phyloP scores from a whole-genome alignment of 2,329 filamentous ascomycete species.

The Lachnellula willkommii region DNA sequence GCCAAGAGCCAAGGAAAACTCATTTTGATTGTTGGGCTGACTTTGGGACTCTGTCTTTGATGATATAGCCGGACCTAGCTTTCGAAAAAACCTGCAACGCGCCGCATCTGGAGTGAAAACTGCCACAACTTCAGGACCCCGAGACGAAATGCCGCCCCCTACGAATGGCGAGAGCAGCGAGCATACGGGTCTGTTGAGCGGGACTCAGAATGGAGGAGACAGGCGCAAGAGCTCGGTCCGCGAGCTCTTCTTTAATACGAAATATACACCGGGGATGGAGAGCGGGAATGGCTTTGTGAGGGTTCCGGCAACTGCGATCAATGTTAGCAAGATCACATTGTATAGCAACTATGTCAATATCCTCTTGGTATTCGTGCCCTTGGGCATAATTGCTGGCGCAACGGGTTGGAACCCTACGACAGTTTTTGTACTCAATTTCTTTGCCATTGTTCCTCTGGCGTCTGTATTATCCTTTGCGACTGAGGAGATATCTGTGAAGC shows the following conservation, averaged over 20 bases:
- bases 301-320: constrained; percentile 24
- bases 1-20: constrained; percentile 17
- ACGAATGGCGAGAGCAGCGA: constrained; percentile 22
- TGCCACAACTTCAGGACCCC: neutral
- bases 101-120: constrained; percentile 8
- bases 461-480: constrained; percentile 39
- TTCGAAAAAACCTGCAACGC: constrained; percentile 20
- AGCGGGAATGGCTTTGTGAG: constrained; percentile 27
- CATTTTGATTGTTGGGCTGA: constrained; percentile 19
- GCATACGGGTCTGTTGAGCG: constrained; percentile 23
- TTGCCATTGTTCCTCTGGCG: constrained; percentile 53
- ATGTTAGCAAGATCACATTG: constrained; percentile 31
- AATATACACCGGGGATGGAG: constrained; percentile 26
- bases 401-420: constrained; percentile 46
- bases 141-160: constrained; percentile 11
- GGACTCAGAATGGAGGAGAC: constrained; percentile 15
- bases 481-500: constrained; percentile 41
- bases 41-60: constrained; percentile 7
- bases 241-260: constrained; percentile 24
- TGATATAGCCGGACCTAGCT: constrained; percentile 21
- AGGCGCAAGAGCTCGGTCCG: constrained; percentile 17
- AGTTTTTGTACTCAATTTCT: constrained; percentile 54
- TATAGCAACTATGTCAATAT: constrained; percentile 59
- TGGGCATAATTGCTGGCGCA: constrained; percentile 63
- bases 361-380: constrained; percentile 70